A percentile compares a stretch with the other conserved stretches of the same genome.
phyloP scores from a whole-genome alignment of 2,329 filamentous ascomycete genomes.

The Botrytis deweyae region DNA sequence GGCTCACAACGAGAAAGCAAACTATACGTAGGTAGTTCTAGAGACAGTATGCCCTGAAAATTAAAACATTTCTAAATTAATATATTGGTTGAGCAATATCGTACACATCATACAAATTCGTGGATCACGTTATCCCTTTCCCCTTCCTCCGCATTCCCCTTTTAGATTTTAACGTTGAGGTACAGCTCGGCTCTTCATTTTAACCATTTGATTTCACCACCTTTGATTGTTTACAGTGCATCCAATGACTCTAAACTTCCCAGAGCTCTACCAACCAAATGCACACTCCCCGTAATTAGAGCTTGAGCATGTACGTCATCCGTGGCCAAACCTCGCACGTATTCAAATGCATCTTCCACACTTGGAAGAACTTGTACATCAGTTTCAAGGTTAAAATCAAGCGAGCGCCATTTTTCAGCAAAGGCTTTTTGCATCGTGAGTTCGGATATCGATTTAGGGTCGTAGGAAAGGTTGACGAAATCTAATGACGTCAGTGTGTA shows the following conservation, averaged over 20 bases:
- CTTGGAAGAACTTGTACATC: constrained; percentile 47
- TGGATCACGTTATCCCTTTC: background rate
- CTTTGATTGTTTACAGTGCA: constrained; percentile 23
- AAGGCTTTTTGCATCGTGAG: constrained; percentile 66
- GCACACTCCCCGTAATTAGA: constrained; percentile 61
- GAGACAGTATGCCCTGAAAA: background rate
- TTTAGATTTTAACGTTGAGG: background rate
- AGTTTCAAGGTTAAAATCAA: constrained; percentile 20
- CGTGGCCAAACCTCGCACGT: constrained; percentile 43
- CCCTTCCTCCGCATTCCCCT: background rate
- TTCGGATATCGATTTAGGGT: constrained; percentile 44
- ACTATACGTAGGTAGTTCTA: background rate
- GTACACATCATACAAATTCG: background rate
- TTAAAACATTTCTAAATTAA: background rate
- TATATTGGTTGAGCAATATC: constrained; percentile 4
- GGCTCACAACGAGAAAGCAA: background rate
- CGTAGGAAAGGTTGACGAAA: constrained; percentile 53
- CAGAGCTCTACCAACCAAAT: constrained; percentile 67
- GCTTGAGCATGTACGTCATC: constrained; percentile 32
- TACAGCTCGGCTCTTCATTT: too few species aligned
- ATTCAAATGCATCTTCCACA: constrained; percentile 56
- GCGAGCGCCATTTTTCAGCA: constrained; percentile 35
- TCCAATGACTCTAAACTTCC: constrained; percentile 61
- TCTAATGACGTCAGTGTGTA: constrained; percentile 40
- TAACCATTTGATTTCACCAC: background rate